A percentile compares a stretch with the other conserved stretches of the same genome.
Evolutionary conservation across 345 rosid genomes (phyloP).

Genomic region (Mercurialis annua): DNA sequence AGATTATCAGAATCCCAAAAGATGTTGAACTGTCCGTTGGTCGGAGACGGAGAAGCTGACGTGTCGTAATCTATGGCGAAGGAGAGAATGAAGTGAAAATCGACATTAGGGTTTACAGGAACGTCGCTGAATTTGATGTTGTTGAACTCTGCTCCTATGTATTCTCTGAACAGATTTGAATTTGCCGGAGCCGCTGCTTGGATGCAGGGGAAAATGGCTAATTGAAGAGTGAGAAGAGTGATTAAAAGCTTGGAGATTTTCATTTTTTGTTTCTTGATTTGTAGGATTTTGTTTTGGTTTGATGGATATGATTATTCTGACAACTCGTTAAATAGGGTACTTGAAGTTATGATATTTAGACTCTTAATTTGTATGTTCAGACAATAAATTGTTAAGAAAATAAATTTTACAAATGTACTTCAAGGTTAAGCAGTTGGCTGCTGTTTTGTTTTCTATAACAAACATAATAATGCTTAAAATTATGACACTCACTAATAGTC

Average conservation of each 20-base stretch:
- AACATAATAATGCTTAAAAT: too few species aligned
- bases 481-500: too few species aligned
- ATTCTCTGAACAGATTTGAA: constrained; percentile 8
- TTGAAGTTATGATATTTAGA: too few species aligned
- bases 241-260: constrained; percentile 1
- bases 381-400: too few species aligned
- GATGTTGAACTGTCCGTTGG: constrained; percentile 15
- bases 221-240: constrained; percentile 2
- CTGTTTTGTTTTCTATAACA: too few species aligned
- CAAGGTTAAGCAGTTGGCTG: too few species aligned
- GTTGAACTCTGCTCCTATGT: constrained; percentile 12
- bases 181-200: neutral
- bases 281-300: too few species aligned
- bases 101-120: constrained; percentile 2
- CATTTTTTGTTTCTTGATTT: neutral
- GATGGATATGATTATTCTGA: too few species aligned
- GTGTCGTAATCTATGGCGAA: constrained; percentile 18
- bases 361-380: too few species aligned
- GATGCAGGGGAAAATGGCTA: neutral
- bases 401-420: too few species aligned
- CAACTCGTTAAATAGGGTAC: too few species aligned
- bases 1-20: constrained; percentile 15
- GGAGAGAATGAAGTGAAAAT: constrained; percentile 17
- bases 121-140: constrained; percentile 1
- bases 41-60: constrained; percentile 4